A percentile compares a stretch with the other conserved stretches of the same genome.
Evolutionary conservation across 352 stramenopile species (phyloP).

Genomic region (Phytophthora foliorum): DNA sequence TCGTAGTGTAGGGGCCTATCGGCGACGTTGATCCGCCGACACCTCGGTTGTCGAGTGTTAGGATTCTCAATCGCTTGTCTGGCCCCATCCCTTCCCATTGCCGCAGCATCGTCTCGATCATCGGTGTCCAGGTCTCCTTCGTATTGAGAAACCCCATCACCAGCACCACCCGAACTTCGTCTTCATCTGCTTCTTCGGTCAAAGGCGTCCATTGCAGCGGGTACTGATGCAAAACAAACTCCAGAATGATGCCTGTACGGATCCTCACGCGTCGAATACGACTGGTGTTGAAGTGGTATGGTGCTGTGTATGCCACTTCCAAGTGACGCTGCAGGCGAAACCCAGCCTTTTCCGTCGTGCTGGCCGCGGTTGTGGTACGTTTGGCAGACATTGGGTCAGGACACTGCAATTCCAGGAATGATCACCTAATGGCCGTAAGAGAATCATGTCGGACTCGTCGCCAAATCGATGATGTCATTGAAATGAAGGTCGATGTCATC

Average conservation of each 20-base stretch:
- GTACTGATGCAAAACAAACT: conserved; percentile 49
- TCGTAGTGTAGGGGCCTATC: conserved; percentile 48
- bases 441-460: not conserved
- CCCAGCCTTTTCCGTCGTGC: conserved; percentile 11
- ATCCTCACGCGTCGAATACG: conserved; percentile 39
- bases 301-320: conserved; percentile 42
- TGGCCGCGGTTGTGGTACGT: conserved; percentile 27
- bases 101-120: conserved; percentile 45
- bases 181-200: not conserved
- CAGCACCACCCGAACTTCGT: conserved; percentile 43
- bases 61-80: conserved; percentile 34
- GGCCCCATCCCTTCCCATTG: conserved; percentile 31
- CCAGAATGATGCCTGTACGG: conserved; percentile 46
- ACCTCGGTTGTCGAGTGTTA: conserved; percentile 60
- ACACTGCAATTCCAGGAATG: conserved; percentile 20
- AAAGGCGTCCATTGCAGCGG: conserved; percentile 20
- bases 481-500: conserved; percentile 28
- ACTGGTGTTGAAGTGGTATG: conserved; percentile 40
- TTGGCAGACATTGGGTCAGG: conserved; percentile 15
- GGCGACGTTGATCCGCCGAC: conserved; percentile 50
- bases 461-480: conserved; percentile 35
- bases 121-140: conserved; percentile 53
- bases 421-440: not conserved
- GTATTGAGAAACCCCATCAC: conserved; percentile 57
- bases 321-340: conserved; percentile 46